Evolutionary conservation across 495 filamentous ascomycete species (phyloP).

Genomic region (Parachaetomium inaequale): DNA sequence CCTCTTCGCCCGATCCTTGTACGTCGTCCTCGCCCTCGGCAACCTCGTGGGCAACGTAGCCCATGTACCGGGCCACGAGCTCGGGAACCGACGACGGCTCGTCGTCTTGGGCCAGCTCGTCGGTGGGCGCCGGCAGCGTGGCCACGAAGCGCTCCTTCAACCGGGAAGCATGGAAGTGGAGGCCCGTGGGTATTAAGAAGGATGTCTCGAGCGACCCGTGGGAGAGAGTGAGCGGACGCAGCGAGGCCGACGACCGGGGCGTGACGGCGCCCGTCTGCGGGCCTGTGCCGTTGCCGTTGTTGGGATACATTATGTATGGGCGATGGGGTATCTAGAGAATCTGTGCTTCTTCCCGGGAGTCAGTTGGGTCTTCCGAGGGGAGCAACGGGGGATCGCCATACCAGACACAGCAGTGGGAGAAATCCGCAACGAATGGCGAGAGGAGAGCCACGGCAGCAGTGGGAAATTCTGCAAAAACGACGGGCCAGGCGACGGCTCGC

Average conservation of each 20-base stretch:
- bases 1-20: constrained; percentile 78
- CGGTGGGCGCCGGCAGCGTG: constrained; percentile 82
- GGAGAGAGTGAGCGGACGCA: constrained; percentile 80
- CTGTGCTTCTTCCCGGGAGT: constrained; percentile 2
- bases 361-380: not conserved
- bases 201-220: constrained; percentile 95
- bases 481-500: not conserved
- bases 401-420: not conserved
- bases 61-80: constrained; percentile 87
- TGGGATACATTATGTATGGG: constrained; percentile 65
- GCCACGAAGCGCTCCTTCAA: constrained; percentile 81
- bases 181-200: constrained; percentile 85
- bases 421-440: not conserved
- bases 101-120: constrained; percentile 95
- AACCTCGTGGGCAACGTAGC: constrained; percentile 78
- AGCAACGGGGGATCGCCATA: not conserved
- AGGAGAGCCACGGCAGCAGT: not conserved
- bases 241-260: constrained; percentile 80
- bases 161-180: constrained; percentile 94
- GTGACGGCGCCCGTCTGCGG: constrained; percentile 94
- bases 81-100: constrained; percentile 92
- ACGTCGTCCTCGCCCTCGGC: constrained; percentile 87
- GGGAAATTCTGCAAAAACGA: not conserved
- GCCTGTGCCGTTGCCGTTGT: constrained; percentile 70
- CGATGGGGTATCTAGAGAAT: constrained; percentile 24